Conservation (phyloP, 108 stramenopile genomes). For the Cyclotella cryptica region DNA sequence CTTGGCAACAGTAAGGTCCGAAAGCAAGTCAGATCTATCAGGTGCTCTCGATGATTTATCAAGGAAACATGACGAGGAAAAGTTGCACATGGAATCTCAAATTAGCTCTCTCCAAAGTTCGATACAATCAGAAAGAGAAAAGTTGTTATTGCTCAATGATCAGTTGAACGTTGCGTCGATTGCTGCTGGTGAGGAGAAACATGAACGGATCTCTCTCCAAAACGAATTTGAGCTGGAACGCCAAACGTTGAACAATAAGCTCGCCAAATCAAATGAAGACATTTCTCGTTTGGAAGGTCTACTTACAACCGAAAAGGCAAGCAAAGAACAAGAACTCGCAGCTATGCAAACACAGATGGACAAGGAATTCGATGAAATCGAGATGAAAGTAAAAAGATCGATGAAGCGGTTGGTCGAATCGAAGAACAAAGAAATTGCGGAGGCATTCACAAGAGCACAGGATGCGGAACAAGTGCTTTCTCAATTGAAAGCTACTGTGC, state of each 20-base stretch:
- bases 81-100: slow-evolving; percentile 6
- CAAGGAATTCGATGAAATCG: slow-evolving; percentile 33
- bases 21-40: slow-evolving; percentile 10
- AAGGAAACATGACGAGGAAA: slow-evolving; percentile 31
- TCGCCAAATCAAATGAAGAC: slow-evolving; percentile 11
- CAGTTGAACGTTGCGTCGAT: slow-evolving; percentile 4
- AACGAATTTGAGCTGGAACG: slow-evolving; percentile 6
- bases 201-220: neutral
- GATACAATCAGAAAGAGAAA: slow-evolving; percentile 10
- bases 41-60: slow-evolving; percentile 17
- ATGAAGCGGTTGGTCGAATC: slow-evolving; percentile 15
- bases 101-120: slow-evolving; percentile 19
- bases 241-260: neutral
- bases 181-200: slow-evolving; percentile 16
- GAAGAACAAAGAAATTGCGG: slow-evolving; percentile 32
- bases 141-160: slow-evolving; percentile 7
- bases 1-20: neutral
- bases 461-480: slow-evolving; percentile 30
- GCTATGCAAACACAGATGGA: slow-evolving; percentile 36
- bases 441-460: slow-evolving; percentile 24
- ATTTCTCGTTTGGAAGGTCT: slow-evolving; percentile 8
- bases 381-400: slow-evolving; percentile 30
- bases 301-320: slow-evolving; percentile 16
- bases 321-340: slow-evolving; percentile 19
- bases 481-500: slow-evolving; percentile 19